Base-by-base conservation (phyloP, 2,329 filamentous ascomycete species). In the Penicillium freii region DNA sequence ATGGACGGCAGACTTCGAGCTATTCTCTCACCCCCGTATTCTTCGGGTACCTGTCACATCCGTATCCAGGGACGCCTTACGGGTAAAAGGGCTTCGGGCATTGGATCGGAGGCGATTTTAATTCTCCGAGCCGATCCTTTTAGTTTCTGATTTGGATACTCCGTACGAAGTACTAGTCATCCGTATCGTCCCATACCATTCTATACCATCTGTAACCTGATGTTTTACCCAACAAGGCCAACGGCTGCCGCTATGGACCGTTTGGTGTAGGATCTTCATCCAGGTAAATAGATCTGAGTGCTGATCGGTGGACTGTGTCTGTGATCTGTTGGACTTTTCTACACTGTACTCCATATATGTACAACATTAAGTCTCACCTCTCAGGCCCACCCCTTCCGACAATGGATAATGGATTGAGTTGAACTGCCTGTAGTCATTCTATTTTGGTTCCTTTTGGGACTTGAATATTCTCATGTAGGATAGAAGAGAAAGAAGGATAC, bases 61-160 rank as follows among this genome's bases (percentile, higher is more conserved):
- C 27, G 40, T 39, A 53, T 36, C 15, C 42, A 46, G 29, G 25
- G 21, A 51, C 49, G 54, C 54, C 54, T 52, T 49, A 43, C 5
- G 27, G 40, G 8, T 29, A 50, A 49, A 42, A 47, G 13, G 13
- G 42, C 45, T 45, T 56, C 57, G 40, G 21, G 51, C 29, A 52
- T 59, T 47, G 48, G 52, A 62, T 62, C 60, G 58, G 51, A 57
- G 55, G 40, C 52, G 54, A 50, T 38, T 52, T 23, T 36, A 56
- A 56, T 57, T 55, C 45, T 57, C 49, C 46, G 56, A 60, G 50
- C 54, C 38, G 57, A 54, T 59, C 57, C 45, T 51, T 51, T 60
- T 57, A 51, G 50, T 56, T 55, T 55, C 45, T 51, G 53, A 56
- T 38, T n/a, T 36, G 27, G 25, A 40, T 40, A 40, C 23, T 23